Conservation (phyloP, 2,329 filamentous ascomycete species). For the Verticillium longisporum region DNA sequence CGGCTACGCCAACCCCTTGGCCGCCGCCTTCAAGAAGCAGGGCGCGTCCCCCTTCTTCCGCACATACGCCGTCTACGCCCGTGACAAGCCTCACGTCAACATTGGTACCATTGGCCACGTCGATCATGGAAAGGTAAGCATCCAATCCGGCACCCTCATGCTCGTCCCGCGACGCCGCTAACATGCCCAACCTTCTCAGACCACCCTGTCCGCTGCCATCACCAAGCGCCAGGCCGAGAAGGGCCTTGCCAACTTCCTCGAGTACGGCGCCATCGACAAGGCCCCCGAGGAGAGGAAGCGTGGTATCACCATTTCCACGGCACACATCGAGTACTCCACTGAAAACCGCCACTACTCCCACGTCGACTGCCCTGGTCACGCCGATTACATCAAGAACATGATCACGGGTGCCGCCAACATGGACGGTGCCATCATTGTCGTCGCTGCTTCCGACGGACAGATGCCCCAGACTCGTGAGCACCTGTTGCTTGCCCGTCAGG, state of each 20-base stretch:
- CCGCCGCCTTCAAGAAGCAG: conserved; percentile 58
- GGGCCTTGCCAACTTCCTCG: conserved; percentile 88
- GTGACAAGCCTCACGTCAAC: conserved; percentile 96
- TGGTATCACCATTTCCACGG: conserved; percentile 98
- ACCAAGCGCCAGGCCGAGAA: conserved; percentile 97
- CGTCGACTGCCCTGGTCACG: conserved; percentile 99
- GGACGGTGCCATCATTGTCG: conserved; percentile 98
- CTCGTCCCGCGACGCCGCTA: neutral
- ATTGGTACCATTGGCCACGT: conserved; percentile 99
- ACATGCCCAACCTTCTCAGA: conserved; percentile 45
- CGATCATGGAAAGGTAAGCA: conserved; percentile 91
- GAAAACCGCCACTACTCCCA: conserved; percentile 95
- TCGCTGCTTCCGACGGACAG: conserved; percentile 96
- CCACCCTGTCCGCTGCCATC: conserved; percentile 95
- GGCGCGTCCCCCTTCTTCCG: conserved; percentile 56
- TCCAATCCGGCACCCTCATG: neutral
- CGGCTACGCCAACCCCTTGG: conserved; percentile 69
- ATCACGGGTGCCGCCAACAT: conserved; percentile 99
- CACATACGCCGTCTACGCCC: conserved; percentile 68
- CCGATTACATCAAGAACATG: conserved; percentile 99
- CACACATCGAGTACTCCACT: conserved; percentile 97
- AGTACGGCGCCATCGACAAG: conserved; percentile 98
- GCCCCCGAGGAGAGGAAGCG: conserved; percentile 98
- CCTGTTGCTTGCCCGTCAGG: conserved; percentile 93
- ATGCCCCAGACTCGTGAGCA: conserved; percentile 99